Conservation (phyloP, 305 asterid genomes). For the Solanum hybrid region DNA sequence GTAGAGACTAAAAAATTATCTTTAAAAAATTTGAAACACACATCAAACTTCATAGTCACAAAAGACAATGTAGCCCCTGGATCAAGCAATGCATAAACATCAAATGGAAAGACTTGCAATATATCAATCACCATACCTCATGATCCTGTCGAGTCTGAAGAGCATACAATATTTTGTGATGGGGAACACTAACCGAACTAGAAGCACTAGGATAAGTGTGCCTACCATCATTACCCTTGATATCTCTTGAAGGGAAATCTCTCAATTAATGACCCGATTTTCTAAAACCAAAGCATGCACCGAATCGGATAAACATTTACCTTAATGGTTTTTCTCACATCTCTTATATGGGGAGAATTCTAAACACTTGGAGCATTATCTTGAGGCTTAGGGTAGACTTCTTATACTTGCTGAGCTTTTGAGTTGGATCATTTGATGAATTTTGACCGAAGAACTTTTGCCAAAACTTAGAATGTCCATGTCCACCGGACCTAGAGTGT, state of each 20-base stretch:
- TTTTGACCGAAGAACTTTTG: background rate
- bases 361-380: background rate
- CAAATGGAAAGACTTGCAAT: background rate
- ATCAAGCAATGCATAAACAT: too few relatives aligned
- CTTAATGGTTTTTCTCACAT: background rate
- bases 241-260: background rate
- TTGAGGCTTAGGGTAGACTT: background rate
- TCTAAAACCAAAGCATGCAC: background rate
- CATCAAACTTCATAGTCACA: background rate
- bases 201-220: background rate
- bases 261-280: background rate
- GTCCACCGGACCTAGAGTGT: background rate
- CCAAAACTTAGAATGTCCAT: background rate
- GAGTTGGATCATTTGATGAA: background rate
- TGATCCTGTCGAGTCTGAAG: background rate
- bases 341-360: background rate
- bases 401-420: too few relatives aligned
- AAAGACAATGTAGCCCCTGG: too few relatives aligned
- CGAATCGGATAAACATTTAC: background rate
- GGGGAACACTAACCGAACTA: background rate
- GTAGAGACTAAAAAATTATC: too few relatives aligned
- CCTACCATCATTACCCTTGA: background rate
- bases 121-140: background rate
- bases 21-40: background rate
- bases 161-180: too few relatives aligned